phyloP scores from a whole-genome alignment of 2,329 filamentous ascomycete genomes.

The Magnaporthales sp. region DNA sequence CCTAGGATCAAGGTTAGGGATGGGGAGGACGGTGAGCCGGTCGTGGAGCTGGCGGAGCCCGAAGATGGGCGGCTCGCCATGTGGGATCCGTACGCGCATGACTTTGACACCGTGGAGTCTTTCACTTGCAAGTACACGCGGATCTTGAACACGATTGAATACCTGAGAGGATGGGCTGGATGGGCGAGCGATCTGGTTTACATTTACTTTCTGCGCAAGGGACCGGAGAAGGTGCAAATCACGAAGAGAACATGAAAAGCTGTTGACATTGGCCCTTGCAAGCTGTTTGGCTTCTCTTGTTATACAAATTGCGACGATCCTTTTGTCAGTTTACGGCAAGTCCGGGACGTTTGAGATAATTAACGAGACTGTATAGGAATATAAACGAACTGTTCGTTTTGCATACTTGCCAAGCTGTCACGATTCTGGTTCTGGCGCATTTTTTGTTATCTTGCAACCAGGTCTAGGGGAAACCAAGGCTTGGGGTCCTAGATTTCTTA shows the following conservation, averaged over 20 bases:
- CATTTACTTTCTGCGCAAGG: slow-evolving; percentile 5
- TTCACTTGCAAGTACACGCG: slow-evolving; percentile 45
- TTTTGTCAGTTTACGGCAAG: background rate
- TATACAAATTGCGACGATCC: background rate
- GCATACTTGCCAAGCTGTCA: background rate
- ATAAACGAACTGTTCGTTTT: background rate
- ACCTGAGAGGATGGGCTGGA: slow-evolving; percentile 44
- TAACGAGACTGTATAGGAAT: background rate
- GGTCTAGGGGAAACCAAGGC: background rate
- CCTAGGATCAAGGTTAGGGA: slow-evolving; percentile 26
- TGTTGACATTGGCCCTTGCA: background rate
- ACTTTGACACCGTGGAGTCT: slow-evolving; percentile 46
- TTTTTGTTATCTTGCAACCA: background rate
- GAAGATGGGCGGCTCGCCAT: slow-evolving; percentile 28
- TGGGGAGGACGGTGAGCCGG: slow-evolving; percentile 23
- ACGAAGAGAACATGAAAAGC: background rate
- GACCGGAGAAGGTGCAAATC: background rate
- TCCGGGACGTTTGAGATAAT: background rate
- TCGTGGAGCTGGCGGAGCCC: slow-evolving; percentile 10
- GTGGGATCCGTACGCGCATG: slow-evolving; percentile 54
- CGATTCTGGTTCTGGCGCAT: background rate
- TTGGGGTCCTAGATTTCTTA: background rate
- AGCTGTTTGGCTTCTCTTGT: background rate
- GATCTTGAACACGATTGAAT: slow-evolving; percentile 42
- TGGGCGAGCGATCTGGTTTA: slow-evolving; percentile 28